These are phyloP conservation scores for Haplosporangium sp. DNA, from an alignment of 371 early-diverging fungal species.

Conservation along the genomic window DNA sequence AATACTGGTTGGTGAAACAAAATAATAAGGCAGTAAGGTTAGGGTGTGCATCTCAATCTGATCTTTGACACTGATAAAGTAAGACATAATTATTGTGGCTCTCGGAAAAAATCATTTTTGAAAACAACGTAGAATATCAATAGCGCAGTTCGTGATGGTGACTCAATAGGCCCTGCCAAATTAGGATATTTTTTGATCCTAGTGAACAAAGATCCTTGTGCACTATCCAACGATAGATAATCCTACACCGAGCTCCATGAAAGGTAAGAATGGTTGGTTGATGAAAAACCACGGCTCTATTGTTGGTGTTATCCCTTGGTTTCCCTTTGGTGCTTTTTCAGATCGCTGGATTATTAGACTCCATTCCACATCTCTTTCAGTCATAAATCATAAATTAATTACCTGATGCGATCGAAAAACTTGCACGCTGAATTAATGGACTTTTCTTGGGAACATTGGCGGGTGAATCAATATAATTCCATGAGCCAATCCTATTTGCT, in stretches of 20 bases:
- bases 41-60: background rate
- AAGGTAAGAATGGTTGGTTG: too few relatives aligned
- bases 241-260: too few relatives aligned
- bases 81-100: background rate
- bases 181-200: background rate
- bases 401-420: slow-evolving; percentile 42
- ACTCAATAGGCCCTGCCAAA: background rate
- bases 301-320: background rate
- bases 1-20: slow-evolving; percentile 17
- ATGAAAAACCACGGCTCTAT: too few relatives aligned
- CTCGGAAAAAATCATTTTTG: background rate
- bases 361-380: background rate
- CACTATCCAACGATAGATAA: background rate
- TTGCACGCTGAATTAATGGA: slow-evolving; percentile 5
- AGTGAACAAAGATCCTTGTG: background rate
- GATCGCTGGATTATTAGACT: background rate
- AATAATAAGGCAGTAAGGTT: background rate
- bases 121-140: background rate
- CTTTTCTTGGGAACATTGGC: background rate
- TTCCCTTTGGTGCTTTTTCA: background rate
- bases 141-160: background rate
- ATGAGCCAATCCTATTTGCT: slow-evolving; percentile 4
- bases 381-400: slow-evolving; percentile 1
- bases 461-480: background rate
- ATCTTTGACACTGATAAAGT: background rate